Conservation (phyloP, 345 rosid species). For the Syzygium oleosum region DNA sequence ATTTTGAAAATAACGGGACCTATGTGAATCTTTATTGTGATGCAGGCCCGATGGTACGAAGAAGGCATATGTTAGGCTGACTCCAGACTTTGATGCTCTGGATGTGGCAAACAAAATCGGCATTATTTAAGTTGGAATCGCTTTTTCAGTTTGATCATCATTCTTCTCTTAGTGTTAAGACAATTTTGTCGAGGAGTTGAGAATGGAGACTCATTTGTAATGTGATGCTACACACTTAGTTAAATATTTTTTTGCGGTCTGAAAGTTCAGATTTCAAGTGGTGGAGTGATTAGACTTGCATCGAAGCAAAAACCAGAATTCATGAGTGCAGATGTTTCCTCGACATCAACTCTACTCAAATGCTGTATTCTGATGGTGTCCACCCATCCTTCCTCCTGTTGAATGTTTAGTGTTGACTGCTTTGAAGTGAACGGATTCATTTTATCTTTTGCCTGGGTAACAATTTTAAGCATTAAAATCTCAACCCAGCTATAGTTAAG, state of each 20-base stretch:
- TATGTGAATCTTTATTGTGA: not conserved
- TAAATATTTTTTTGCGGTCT: not conserved
- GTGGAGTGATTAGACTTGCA: not conserved
- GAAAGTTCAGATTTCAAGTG: not conserved
- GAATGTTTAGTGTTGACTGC: not conserved
- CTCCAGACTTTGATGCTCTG: constrained; percentile 87
- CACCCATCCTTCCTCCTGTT: not conserved
- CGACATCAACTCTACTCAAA: not conserved
- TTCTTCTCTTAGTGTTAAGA: constrained; percentile 3
- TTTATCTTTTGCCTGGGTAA: not conserved
- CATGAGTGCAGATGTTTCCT: not conserved
- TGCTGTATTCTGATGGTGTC: not conserved
- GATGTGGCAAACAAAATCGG: constrained; percentile 99
- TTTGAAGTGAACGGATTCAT: not conserved
- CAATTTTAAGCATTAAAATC: not conserved
- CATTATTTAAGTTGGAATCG: constrained; percentile 39
- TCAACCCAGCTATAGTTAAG: not conserved
- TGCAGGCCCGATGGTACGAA: constrained; percentile 83
- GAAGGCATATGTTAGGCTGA: constrained; percentile 90
- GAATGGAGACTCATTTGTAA: not conserved
- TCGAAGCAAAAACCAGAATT: not conserved
- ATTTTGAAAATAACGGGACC: not conserved
- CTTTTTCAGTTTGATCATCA: not conserved
- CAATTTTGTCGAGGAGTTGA: not conserved
- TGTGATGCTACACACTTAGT: not conserved